Evolutionary conservation across 768 basidiomycete genomes (phyloP).

Genomic region (Xanthoconium purpureum): DNA sequence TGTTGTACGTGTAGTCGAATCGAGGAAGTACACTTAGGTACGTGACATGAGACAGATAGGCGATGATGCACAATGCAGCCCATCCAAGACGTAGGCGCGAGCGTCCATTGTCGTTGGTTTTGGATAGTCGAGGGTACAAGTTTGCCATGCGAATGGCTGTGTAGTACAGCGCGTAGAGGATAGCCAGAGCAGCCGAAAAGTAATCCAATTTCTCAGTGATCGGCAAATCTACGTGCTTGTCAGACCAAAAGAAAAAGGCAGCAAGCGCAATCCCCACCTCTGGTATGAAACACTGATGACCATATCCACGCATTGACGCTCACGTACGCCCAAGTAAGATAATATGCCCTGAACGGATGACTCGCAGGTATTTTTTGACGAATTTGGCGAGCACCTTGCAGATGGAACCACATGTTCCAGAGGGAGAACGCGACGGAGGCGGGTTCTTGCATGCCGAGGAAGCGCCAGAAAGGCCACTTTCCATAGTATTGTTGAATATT

Average conservation of each 20-base stretch:
- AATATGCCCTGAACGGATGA: slow-evolving; percentile 72
- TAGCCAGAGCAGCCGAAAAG: slow-evolving; percentile 86
- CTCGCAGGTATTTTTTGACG: slow-evolving; percentile 42
- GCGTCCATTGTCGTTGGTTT: slow-evolving; percentile 21
- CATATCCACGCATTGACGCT: slow-evolving; percentile 92
- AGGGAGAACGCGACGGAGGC: slow-evolving; percentile 88
- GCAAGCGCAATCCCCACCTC: slow-evolving; percentile 55
- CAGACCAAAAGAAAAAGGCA: neutral
- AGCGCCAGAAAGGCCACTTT: slow-evolving; percentile 95
- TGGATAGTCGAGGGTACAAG: slow-evolving; percentile 50
- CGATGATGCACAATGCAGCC: slow-evolving; percentile 49
- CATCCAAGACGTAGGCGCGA: slow-evolving; percentile 35
- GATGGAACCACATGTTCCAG: slow-evolving; percentile 78
- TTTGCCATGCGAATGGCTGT: slow-evolving; percentile 74
- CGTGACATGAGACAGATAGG: slow-evolving; percentile 67
- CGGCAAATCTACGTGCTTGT: slow-evolving; percentile 58
- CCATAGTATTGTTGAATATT: slow-evolving; percentile 81
- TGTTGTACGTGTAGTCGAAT: slow-evolving; percentile 95
- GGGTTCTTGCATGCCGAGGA: slow-evolving; percentile 91
- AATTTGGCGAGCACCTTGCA: slow-evolving; percentile 53
- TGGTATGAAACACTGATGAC: slow-evolving; percentile 87
- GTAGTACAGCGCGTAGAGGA: slow-evolving; percentile 77
- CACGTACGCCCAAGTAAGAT: slow-evolving; percentile 59
- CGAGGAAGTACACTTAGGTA: slow-evolving; percentile 75
- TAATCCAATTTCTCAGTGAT: slow-evolving; percentile 91